phyloP scores from a whole-genome alignment of 202 grass and related monocot species.

The Setaria viridis region DNA sequence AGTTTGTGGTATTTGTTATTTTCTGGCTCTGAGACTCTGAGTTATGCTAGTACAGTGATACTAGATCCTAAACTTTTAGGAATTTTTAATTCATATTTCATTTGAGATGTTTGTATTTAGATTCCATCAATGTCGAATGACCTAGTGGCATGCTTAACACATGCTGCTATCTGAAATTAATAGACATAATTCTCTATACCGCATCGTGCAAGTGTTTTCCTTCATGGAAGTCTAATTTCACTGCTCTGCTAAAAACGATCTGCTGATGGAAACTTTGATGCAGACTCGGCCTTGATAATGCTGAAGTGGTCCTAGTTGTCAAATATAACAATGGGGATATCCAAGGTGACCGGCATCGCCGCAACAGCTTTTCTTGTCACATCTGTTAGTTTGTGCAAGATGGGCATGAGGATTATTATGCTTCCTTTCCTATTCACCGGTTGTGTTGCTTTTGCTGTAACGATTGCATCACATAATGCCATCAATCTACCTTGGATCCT shows the following conservation, averaged over 20 bases:
- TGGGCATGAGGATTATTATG: slow-evolving; percentile 40
- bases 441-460: slow-evolving; percentile 57
- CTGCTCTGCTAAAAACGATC: not conserved
- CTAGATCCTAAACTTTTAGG: not conserved
- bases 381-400: slow-evolving; percentile 53
- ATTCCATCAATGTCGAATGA: not conserved
- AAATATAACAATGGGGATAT: slow-evolving; percentile 69
- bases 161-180: not conserved
- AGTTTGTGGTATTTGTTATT: not conserved
- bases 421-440: slow-evolving; percentile 56
- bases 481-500: slow-evolving; percentile 84
- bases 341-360: slow-evolving; percentile 60
- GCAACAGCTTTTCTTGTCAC: slow-evolving; percentile 57
- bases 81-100: not conserved
- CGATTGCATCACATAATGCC: slow-evolving; percentile 67
- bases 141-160: not conserved
- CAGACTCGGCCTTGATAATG: not conserved
- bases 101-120: not conserved
- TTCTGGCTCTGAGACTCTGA: not conserved
- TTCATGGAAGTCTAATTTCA: not conserved
- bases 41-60: not conserved
- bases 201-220: not conserved
- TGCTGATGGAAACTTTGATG: slow-evolving; percentile 36
- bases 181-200: not conserved
- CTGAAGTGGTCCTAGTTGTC: not conserved